Evolutionary conservation across 306 rosid genomes (phyloP), one percentile per base, ranked within the genome.

Genomic region (Calophaca sinica): DNA sequence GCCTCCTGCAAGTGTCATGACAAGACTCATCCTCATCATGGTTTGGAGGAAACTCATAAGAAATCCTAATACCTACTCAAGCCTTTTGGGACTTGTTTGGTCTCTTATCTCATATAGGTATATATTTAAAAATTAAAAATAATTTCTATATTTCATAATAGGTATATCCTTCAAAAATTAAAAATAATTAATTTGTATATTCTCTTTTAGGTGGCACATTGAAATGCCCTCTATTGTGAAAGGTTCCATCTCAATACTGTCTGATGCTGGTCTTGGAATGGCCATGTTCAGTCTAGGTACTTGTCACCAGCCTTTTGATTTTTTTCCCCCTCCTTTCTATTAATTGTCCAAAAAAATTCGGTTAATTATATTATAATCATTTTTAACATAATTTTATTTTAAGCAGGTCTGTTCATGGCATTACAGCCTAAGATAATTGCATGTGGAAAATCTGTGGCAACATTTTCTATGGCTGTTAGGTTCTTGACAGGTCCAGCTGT

Each of bases 221-320:
- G 82, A 90, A 88, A 93, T 93, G 98, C 98, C 98, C 0, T 9
- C 85, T 39, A 89, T 93, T 54, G 87, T 93, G 4, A 83, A 85
- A 75, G 96, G 98, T 73, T 93, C 98, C 15, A 90, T 90, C 42
- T 85, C 96, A 28, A 90, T 93, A 64, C 77, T 93, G 42, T 93
- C 98, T 6, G 91, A 93, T 73, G 94, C 98, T 39, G 98, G 98
- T 42, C 79, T 93, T 8, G 98, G 98, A 83, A 90, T 90, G 96
- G 98, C 98, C 49, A 90, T 93, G 98, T 93, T 93, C 82, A 90
- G 98, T 78, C 85, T 93, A 35, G 98, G 97, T 92, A 84, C 28
- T 28, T 50, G 14, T 38, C 48, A 29, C 4, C 6, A 26, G 10
- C 33, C 41, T 33, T 72, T 8, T n/a, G 11, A 35, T 36, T 54